Evolutionary conservation across 2,329 filamentous ascomycete genomes (phyloP), one percentile per base, ranked within the genome.

Genomic region (Dryadomyces sulphureus): DNA sequence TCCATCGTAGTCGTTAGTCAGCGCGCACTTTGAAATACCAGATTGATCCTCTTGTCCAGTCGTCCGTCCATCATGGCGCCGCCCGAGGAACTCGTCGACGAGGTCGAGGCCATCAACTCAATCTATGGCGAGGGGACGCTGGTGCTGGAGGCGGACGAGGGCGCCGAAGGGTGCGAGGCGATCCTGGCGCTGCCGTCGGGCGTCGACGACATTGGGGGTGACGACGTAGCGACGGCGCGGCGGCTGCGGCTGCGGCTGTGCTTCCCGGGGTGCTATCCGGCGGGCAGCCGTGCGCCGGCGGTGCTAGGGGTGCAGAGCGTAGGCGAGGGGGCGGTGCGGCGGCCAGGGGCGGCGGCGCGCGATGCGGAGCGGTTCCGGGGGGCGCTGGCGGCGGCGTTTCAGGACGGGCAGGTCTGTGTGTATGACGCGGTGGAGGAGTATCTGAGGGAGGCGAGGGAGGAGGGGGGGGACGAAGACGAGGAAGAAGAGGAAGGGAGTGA

Each of bases 381-480:
- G 32, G 79, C 81, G 0, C 64, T 95, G 27, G 69, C 67, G 1
- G 66, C 69, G n/a, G 72, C 84, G 5, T 94, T 81, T 60, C 70
- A 73, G 45, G 73, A 78, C 0, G 88, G 87, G 0, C 73, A 77
- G 45, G 87, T 94, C 20, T 95, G 89, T 56, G 66, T 98, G 3
- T 98, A 89, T 56, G 90, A 95, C 59, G 73, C 93, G n/a, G 72
- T 95, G 34, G 89, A 94, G 56, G 81, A 84, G 56, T 65, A 83
- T 52, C 70, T 65, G 47, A 66, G 70, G 45, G 55, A 66, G 19
- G 60, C 60, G 2, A 62, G 65, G 46, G 57, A 56, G 21, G 54
- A 53, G 7, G 54, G 49, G 8, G 43, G 53, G 17, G 50, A 47
- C 3, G 54, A 55, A 41, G 48, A 48, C 17, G 55, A 50, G 7